phyloP scores from a whole-genome alignment of 805 yeast genomes.

The Tanozyma kutaoensis region DNA sequence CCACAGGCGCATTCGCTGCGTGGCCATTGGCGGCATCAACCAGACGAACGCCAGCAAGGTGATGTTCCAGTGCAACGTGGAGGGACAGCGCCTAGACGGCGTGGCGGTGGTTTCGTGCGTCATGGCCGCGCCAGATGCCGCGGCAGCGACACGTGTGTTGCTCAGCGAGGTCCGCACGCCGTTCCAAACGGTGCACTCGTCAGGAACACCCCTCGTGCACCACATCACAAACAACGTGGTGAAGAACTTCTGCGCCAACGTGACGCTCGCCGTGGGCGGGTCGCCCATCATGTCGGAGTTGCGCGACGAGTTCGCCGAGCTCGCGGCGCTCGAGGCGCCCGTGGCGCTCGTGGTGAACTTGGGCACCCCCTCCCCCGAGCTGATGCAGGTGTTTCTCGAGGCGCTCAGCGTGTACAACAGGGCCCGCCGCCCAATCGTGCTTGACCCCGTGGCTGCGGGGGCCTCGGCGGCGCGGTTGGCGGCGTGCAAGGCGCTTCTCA shows the following conservation, averaged over 20 bases:
- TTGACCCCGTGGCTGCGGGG: constrained; percentile 92
- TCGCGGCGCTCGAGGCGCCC: constrained; percentile 38
- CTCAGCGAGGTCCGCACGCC: constrained; percentile 1
- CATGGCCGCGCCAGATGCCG: constrained; percentile 51
- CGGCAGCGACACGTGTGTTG: constrained; percentile 30
- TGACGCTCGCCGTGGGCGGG: constrained; percentile 70
- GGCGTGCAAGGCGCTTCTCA: constrained; percentile 35
- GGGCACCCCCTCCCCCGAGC: constrained; percentile 49
- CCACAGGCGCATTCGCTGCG: constrained; percentile 34
- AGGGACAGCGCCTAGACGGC: constrained; percentile 52
- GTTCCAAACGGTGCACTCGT: constrained; percentile 19
- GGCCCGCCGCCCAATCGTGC: constrained; percentile 47
- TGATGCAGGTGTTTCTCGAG: constrained; percentile 25
- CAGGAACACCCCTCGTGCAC: constrained; percentile 50
- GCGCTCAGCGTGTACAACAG: constrained; percentile 51
- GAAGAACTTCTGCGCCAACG: constrained; percentile 78
- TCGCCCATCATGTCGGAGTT: constrained; percentile 85
- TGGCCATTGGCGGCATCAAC: constrained; percentile 73
- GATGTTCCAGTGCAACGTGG: constrained; percentile 31
- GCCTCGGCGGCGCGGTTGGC: constrained; percentile 50
- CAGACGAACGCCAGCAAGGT: constrained; percentile 48
- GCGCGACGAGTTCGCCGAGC: constrained; percentile 49
- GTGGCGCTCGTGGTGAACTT: constrained; percentile 55
- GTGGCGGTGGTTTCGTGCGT: constrained; percentile 81
- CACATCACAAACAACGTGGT: constrained; percentile 87